Base-by-base conservation (phyloP, 805 yeast genomes). In the Metschnikowia picachoensis region DNA sequence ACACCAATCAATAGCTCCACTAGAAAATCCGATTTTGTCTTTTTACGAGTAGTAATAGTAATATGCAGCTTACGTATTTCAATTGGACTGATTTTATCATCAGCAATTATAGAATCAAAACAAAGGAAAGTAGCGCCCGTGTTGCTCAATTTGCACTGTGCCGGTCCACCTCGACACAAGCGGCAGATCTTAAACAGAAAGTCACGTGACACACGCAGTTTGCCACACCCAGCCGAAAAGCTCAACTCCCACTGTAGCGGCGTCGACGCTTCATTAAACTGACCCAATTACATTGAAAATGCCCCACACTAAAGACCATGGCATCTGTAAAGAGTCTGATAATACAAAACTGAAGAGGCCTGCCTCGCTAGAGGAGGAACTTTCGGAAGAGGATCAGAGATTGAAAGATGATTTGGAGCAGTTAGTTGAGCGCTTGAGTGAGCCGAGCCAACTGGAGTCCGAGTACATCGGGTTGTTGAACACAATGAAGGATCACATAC, bases 341-440 rank as follows among this genome's bases (percentile, higher is more conserved):
- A 51, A 50, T 14, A 37, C 58, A 32, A 64, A 63, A 52, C 51
- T 60, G 40, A 61, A 53, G 30, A 57, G 49, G 14, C 58, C 59
- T 5, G 58, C 56, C 44, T 57, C 60, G 34, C 70, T 68, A 31
- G 95, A 84, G 59, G 97, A 90, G 62, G 96, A 90, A 62, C 77
- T 94, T 49, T 85, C 90, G 28, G 98, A 91, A 66, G 98, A 92
- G 65, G 99, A 94, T 67, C 85, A 81, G 56, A 87, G 85, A 62
- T 77, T 94, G 56, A 91, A 94, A 62, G 80, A 78, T 41, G 96
- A 90, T 60, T 78, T 94, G 59, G 98, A 91, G 58, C 69, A 81
- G 74, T 75, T 94, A 33, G 97, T 90, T 10, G 95, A 89, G 65
- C 78, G 88, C 44, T 72, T 94, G 51, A 68, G 68, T 49, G 90